These are phyloP conservation scores for Coniochaeta ligniaria DNA, from an alignment of 2,329 filamentous ascomycete genomes.

Conservation along the genomic window DNA sequence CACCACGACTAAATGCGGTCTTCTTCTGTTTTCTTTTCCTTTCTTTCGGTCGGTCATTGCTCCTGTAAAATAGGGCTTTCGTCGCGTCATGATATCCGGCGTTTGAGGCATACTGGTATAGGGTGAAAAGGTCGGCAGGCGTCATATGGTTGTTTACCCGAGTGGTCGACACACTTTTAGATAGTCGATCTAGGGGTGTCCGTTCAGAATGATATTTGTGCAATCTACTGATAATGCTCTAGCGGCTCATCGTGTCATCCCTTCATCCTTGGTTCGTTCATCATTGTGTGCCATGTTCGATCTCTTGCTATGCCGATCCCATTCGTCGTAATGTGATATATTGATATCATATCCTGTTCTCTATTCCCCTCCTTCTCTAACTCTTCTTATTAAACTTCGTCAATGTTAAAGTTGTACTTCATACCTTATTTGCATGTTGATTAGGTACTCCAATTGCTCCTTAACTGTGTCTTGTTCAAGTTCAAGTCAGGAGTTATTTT, in stretches of 20 bases:
- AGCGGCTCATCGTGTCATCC: not conserved
- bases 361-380: no score
- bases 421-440: no score
- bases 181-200: not conserved
- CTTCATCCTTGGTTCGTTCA: not conserved
- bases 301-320: no score
- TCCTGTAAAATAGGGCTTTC: not conserved
- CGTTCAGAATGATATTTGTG: not conserved
- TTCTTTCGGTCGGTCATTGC: not conserved
- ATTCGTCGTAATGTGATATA: no score
- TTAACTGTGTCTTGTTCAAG: no score
- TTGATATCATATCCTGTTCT: no score
- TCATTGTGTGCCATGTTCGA: no score
- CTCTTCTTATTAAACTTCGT: no score
- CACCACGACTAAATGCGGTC: not conserved
- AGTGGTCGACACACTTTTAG: not conserved
- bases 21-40: not conserved
- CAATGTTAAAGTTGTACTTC: no score
- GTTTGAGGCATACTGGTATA: conserved; percentile 1
- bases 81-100: conserved; percentile 3
- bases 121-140: not conserved
- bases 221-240: not conserved
- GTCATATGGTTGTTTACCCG: not conserved
- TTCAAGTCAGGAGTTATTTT: no score
- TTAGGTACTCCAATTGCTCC: no score